Evolutionary conservation across 345 rosid genomes (phyloP), one percentile per base, ranked within the genome.

Genomic region (Gossypium australe): DNA sequence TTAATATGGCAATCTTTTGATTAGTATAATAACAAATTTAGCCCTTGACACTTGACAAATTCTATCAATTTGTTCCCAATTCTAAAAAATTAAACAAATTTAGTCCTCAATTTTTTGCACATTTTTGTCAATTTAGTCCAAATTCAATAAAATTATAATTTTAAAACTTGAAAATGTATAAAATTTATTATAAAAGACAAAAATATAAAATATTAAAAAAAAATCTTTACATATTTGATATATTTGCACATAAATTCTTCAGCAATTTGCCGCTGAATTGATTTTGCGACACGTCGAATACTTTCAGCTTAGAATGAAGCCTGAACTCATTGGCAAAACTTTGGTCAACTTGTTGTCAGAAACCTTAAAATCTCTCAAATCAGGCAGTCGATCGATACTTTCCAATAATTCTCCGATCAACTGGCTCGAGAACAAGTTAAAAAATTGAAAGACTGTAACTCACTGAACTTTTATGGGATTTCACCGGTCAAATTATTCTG

Each of bases 241-340:
- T 34, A 5, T 5, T 34, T 34, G 81, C 86, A 76, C 98, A 92
- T 20, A 94, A 70, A 81, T 86, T 85, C 47, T 76, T 85, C 3
- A 97, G 98, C n/a, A 94, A 44, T 7, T 72, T 80, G 7, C 97
- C 97, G 24, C 79, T 84, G 85, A 94, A 85, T 17, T 76, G 85
- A 75, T 92, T 90, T 17, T 67, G 22, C 0, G 88, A 79, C 34
- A 92, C 87, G 60, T 92, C 97, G 38, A 94, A 86, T 0, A 8
- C 72, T 76, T 77, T 88, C 16, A 92, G 89, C 29, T 17, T 76
- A 2, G 94, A 89, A 74, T 90, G 47, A n/a, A 82, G 76, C 38
- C 38, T 34, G 38, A 34, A 34, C 38, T 43, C 98, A 90, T 82
- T 13, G 97, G 97, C 84, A 94, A 62, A 9, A 63, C 79, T 25